Percentiles rank a stretch among this genome's conserved stretches.
phyloP scores from a whole-genome alignment of 1,284 basidiomycete genomes.

The Phellinidium pouzarii region DNA sequence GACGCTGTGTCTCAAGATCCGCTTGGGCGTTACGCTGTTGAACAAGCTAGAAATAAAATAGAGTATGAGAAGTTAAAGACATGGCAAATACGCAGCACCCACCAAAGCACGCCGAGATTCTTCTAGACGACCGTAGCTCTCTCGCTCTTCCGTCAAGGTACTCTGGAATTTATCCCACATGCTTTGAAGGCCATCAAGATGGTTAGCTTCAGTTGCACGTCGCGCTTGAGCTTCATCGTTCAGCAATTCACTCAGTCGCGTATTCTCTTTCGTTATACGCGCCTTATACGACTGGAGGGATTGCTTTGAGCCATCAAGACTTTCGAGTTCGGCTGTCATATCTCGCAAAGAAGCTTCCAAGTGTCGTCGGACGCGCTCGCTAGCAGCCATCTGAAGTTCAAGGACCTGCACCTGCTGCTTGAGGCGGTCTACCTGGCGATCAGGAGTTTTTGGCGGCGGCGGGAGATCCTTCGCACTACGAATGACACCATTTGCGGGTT shows the following conservation, averaged over 20 bases:
- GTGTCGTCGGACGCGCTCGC: conserved; percentile 60
- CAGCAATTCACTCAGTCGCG: conserved; percentile 46
- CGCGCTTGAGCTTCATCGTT: conserved; percentile 63
- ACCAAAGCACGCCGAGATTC: conserved; percentile 70
- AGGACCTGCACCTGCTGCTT: conserved; percentile 62
- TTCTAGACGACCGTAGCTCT: conserved; percentile 56
- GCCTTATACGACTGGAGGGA: conserved; percentile 53
- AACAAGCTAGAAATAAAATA: conserved; percentile 38
- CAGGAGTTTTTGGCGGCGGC: conserved; percentile 36
- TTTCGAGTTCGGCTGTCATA: conserved; percentile 58
- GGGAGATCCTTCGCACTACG: conserved; percentile 31
- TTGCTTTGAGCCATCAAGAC: conserved; percentile 58
- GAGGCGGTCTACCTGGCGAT: conserved; percentile 46
- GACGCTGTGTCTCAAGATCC: conserved; percentile 57
- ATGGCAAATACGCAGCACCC: conserved; percentile 22
- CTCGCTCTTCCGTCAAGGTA: conserved; percentile 53
- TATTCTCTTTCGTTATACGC: conserved; percentile 54
- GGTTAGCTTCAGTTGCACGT: conserved; percentile 49
- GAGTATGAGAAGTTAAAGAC: background rate
- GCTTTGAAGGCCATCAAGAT: conserved; percentile 57
- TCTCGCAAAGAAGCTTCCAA: conserved; percentile 57
- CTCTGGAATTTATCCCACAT: conserved; percentile 67
- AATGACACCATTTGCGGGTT: conserved; percentile 30
- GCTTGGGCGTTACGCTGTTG: conserved; percentile 60
- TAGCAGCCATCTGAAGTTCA: conserved; percentile 65